These are phyloP conservation scores for Sideroxylon spinosum DNA, from an alignment of 179 eudicot species.

Conservation along the genomic window DNA sequence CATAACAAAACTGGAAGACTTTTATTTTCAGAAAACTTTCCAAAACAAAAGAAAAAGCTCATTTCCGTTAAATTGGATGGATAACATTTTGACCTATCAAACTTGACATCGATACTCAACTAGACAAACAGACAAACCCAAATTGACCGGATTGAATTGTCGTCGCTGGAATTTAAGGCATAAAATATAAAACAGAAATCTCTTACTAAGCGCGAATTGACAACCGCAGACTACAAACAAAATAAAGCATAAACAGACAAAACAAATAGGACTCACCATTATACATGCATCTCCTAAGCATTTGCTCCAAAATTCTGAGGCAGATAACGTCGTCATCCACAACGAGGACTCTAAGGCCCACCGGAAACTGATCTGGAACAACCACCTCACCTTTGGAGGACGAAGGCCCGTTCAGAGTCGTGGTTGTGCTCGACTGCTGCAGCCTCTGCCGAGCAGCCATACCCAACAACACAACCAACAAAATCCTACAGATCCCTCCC, in stretches of 20 bases:
- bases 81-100: no score
- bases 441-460: conserved; percentile 22
- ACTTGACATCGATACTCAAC: no score
- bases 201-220: background rate
- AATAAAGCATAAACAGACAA: background rate
- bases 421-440: conserved; percentile 9
- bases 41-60: no score
- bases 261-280: conserved; percentile 21
- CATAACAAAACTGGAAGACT: background rate
- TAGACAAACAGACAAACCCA: no score
- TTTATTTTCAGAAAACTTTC: background rate
- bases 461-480: background rate
- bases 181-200: background rate
- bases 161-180: no score
- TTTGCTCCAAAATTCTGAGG: conserved; percentile 42
- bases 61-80: no score
- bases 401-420: background rate
- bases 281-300: conserved; percentile 46
- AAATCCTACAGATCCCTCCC: conserved; percentile 2
- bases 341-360: conserved; percentile 43
- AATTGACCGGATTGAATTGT: no score
- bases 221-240: background rate
- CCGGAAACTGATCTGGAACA: conserved; percentile 40
- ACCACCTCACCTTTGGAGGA: conserved; percentile 8
- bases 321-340: conserved; percentile 49